phyloP scores from a whole-genome alignment of 176 grass and related monocot species.

The Carex kokanica region DNA sequence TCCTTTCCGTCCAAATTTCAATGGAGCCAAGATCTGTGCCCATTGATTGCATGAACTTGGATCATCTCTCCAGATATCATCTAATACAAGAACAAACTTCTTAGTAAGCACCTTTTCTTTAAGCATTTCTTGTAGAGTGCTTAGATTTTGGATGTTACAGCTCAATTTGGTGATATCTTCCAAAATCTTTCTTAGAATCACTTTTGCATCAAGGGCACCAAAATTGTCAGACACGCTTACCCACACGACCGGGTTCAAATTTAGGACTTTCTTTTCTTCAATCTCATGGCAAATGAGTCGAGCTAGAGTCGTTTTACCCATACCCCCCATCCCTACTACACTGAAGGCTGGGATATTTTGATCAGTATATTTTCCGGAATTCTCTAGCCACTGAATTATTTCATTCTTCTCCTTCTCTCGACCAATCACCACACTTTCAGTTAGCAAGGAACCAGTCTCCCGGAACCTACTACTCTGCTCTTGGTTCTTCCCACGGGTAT shows the following conservation, averaged over 20 bases:
- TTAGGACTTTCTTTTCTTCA: conserved; percentile 1
- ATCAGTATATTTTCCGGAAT: neutral
- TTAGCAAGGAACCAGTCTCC: conserved; percentile 23
- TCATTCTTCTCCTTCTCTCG: conserved; percentile 11
- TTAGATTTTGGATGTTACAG: neutral
- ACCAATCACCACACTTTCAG: conserved; percentile 27
- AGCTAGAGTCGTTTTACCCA: conserved; percentile 38
- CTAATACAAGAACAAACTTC: conserved; percentile 25
- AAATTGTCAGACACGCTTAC: conserved; percentile 29
- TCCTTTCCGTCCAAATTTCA: conserved; percentile 26
- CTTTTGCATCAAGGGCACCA: neutral
- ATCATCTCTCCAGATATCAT: conserved; percentile 26
- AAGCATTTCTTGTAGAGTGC: conserved; percentile 22
- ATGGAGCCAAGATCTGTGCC: conserved; percentile 25
- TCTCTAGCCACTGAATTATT: conserved; percentile 24
- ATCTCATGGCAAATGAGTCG: conserved; percentile 20
- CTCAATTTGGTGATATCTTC: conserved; percentile 2
- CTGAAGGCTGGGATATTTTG: conserved; percentile 5
- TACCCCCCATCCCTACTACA: conserved; percentile 30
- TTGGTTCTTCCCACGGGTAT: neutral
- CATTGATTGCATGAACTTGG: neutral
- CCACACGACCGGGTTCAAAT: conserved; percentile 12
- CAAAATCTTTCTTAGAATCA: conserved; percentile 29
- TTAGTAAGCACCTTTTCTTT: conserved; percentile 24
- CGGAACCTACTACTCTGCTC: neutral